These are phyloP conservation scores for Nematocida displodere DNA, from an alignment of 371 early-diverging fungal species.

Conservation along the genomic window DNA sequence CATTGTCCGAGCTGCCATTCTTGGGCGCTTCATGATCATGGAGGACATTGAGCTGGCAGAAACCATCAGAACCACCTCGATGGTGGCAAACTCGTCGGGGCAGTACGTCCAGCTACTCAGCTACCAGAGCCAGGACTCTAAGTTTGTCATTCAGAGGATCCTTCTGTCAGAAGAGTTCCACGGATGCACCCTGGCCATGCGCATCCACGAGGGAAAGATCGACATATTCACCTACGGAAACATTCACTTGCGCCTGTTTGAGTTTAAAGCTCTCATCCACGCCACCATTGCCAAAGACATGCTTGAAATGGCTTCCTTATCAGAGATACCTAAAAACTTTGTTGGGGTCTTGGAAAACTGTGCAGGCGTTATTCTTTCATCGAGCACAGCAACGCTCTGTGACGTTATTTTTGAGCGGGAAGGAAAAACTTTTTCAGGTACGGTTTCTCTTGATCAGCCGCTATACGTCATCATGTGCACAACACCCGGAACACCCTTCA, in stretches of 20 bases:
- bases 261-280: background rate
- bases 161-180: conserved; percentile 50
- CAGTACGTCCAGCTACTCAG: conserved; percentile 49
- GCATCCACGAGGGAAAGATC: background rate
- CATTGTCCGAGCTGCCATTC: background rate
- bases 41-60: conserved; percentile 36
- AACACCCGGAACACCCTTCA: background rate
- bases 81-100: conserved; percentile 15
- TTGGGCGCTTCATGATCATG: conserved; percentile 37
- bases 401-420: background rate
- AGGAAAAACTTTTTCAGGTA: background rate
- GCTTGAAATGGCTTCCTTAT: background rate
- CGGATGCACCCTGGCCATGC: conserved; percentile 7
- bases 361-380: conserved; percentile 14
- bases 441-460: background rate
- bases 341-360: background rate
- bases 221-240: conserved; percentile 24
- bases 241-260: background rate
- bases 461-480: background rate
- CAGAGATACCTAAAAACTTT: background rate
- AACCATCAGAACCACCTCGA: conserved; percentile 23
- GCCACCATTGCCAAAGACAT: background rate
- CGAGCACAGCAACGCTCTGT: background rate
- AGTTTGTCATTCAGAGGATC: conserved; percentile 14
- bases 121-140: background rate